Evolutionary conservation across 768 basidiomycete species (phyloP).

Genomic region (Agrocybe pediades): DNA sequence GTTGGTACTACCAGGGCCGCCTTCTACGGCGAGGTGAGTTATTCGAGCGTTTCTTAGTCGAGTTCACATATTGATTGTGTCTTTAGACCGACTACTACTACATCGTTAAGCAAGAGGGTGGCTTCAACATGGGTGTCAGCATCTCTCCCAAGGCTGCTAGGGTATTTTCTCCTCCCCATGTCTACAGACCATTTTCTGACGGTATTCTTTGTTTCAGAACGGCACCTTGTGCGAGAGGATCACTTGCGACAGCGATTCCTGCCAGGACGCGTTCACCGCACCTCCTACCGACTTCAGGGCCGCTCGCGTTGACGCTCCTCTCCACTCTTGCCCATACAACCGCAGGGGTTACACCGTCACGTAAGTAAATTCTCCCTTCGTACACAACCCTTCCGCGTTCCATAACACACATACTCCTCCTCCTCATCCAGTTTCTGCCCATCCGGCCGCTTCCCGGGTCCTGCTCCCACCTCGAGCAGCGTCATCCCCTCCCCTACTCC

Average conservation of each 20-base stretch:
- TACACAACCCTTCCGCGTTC: not conserved
- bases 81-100: slow-evolving; percentile 29
- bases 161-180: not conserved
- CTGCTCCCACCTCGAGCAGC: not conserved
- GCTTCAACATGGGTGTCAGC: slow-evolving; percentile 27
- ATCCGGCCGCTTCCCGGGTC: slow-evolving; percentile 13
- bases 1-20: slow-evolving; percentile 23
- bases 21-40: slow-evolving; percentile 24
- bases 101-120: slow-evolving; percentile 25
- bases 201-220: slow-evolving; percentile 1
- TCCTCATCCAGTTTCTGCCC: slow-evolving; percentile 29
- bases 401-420: not conserved
- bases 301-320: slow-evolving; percentile 18
- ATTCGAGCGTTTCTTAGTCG: not conserved
- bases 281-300: slow-evolving; percentile 27
- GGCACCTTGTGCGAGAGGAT: slow-evolving; percentile 23
- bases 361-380: slow-evolving; percentile 13
- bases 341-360: slow-evolving; percentile 26
- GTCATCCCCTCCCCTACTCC: slow-evolving; percentile 11
- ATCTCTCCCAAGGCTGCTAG: slow-evolving; percentile 18
- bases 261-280: slow-evolving; percentile 21
- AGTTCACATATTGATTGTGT: not conserved
- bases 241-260: slow-evolving; percentile 21
- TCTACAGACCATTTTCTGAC: not conserved
- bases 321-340: slow-evolving; percentile 21